Conservation (phyloP, 2,329 filamentous ascomycete genomes). For the Aureobasidium leucospermi region DNA sequence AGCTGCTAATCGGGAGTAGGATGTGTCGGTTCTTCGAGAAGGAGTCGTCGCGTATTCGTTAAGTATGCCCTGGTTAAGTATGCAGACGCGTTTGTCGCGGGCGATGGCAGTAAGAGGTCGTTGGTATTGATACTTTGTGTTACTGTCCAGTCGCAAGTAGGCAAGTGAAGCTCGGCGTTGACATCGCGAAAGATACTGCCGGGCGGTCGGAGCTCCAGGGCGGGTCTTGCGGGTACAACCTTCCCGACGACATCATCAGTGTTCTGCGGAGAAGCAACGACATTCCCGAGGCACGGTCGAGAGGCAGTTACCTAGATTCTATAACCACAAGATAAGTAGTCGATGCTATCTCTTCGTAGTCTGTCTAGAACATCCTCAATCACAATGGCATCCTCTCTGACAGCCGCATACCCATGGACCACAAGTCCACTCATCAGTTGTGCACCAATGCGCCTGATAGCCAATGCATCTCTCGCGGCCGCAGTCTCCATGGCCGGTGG, state of each 20-base stretch:
- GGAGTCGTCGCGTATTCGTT: background rate
- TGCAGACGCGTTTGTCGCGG: background rate
- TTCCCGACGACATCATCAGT: background rate
- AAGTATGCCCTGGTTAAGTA: background rate
- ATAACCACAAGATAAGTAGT: background rate
- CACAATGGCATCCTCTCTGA: background rate
- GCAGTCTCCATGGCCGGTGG: slow-evolving; percentile 50
- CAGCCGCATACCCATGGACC: slow-evolving; percentile 51
- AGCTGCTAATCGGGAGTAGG: background rate
- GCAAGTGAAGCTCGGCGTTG: background rate
- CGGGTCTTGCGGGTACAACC: background rate
- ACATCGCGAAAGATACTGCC: slow-evolving; percentile 5
- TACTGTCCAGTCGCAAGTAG: background rate
- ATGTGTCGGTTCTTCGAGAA: slow-evolving; percentile 7
- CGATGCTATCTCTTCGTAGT: background rate
- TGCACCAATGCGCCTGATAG: slow-evolving; percentile 64
- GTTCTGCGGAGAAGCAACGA: slow-evolving; percentile 11
- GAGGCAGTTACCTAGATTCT: background rate
- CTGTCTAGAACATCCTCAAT: background rate
- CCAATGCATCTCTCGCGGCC: slow-evolving; percentile 49
- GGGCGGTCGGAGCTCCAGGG: background rate
- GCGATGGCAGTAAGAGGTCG: background rate
- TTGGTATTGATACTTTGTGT: slow-evolving; percentile 5
- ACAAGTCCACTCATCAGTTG: slow-evolving; percentile 50
- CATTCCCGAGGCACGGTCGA: slow-evolving; percentile 12